These are phyloP conservation scores for Laburnicola sp. DNA, from an alignment of 2,329 filamentous ascomycete genomes.

Conservation along the genomic window DNA sequence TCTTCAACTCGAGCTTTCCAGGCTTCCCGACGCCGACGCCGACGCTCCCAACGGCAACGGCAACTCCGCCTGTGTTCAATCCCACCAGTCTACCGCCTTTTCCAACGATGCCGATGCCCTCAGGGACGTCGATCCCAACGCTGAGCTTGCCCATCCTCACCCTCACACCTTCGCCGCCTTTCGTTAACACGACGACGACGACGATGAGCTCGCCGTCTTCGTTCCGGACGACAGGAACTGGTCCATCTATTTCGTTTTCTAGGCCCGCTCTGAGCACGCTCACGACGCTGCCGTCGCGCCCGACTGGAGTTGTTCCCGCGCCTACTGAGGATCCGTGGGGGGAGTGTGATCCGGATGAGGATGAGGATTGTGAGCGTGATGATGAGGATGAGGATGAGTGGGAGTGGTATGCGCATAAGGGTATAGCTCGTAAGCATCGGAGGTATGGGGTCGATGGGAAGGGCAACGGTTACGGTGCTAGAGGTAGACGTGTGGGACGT, in stretches of 20 bases:
- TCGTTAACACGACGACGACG: neutral
- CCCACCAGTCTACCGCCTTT: too few relatives aligned
- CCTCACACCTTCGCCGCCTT: neutral
- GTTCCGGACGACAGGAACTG: neutral
- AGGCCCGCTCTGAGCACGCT: slow-evolving; percentile 1
- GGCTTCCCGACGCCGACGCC: too few relatives aligned
- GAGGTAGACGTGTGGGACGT: neutral
- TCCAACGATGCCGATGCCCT: too few relatives aligned
- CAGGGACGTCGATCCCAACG: too few relatives aligned
- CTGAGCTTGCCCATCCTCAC: too few relatives aligned
- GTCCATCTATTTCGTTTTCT: neutral
- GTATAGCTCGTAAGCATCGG: neutral
- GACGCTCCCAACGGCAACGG: too few relatives aligned
- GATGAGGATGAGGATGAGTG: slow-evolving; percentile 4
- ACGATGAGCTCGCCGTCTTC: neutral
- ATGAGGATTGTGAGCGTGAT: slow-evolving; percentile 5
- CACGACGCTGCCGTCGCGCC: slow-evolving; percentile 2
- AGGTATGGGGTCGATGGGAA: neutral
- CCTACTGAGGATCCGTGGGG: slow-evolving; percentile 5
- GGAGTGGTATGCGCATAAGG: slow-evolving; percentile 4
- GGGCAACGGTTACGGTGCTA: too few relatives aligned
- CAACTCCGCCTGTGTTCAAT: too few relatives aligned
- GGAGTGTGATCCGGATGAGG: slow-evolving; percentile 5
- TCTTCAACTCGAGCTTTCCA: too few relatives aligned
- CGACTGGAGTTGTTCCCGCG: neutral